Base-by-base conservation (phyloP, 805 yeast species). In the Candida ulmi region DNA sequence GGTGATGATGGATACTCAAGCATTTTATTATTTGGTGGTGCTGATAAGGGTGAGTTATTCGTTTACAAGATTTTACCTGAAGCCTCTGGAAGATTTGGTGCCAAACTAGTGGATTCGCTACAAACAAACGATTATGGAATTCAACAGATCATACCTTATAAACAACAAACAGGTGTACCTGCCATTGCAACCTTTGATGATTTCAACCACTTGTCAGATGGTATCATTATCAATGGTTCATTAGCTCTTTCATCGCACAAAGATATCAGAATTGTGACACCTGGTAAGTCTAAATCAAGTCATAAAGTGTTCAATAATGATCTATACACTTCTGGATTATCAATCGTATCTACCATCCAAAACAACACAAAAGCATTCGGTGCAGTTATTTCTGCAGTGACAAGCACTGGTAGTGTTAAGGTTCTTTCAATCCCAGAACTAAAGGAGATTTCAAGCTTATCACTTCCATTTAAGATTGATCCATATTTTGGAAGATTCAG, bases 11-110 rank as follows among this genome's bases (percentile, higher is more conserved):
- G 72, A 0, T 83, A 71, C 50, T 79, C 93, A 0, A 80, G 88
- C n/a, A 75, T 90, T 28, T 51, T 85, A 19, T 60, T 90, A 61
- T 61, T 76, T 18, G 83, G 80, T 11, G 98, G 98, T 18, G 83
- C 96, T 0, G 74, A 77, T 40, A 63, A 64, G 13, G 97, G 97
- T 15, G 83, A 85, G 40, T 54, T 88, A 11, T 44, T 81, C 21
- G 69, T 78, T 0, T 86, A 73, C 60, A 78, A 80, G 51, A 60
- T 90, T 2, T 55, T 79, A 4, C 95, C 95, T 1, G 72, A 70
- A 32, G 63, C 71, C 0, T 60, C 70, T 33, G 93, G 91, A 0
- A 66, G 78, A 36, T 88, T 79, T 54, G 63, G 66, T 23, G 83
- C 78, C 0, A 71, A 70, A 19, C 71, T 71, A 41, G 66, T 74